Conservation (phyloP, 1,284 basidiomycete genomes). For the Marasmius fiardii region DNA sequence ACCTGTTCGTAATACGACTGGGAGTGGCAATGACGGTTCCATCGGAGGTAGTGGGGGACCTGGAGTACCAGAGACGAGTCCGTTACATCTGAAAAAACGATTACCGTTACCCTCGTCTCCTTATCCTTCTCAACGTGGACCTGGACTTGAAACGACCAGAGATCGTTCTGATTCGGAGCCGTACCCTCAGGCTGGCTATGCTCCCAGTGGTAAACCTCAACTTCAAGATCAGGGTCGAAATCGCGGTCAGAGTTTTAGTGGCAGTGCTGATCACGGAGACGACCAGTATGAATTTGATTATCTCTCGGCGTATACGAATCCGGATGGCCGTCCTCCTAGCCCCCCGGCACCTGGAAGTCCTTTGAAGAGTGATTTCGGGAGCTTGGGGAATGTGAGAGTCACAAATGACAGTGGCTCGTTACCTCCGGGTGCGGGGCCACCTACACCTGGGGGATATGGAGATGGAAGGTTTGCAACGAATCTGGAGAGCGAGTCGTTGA, state of each 20-base stretch:
- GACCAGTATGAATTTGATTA: slow-evolving; percentile 62
- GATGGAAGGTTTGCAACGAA: slow-evolving; percentile 39
- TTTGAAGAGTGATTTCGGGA: slow-evolving; percentile 17
- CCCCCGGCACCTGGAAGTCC: slow-evolving; percentile 11
- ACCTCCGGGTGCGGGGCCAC: slow-evolving; percentile 16
- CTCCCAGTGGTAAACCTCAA: slow-evolving; percentile 10
- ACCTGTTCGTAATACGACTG: slow-evolving; percentile 26
- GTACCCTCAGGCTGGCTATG: not conserved
- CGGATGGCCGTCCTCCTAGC: slow-evolving; percentile 14
- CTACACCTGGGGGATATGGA: slow-evolving; percentile 25
- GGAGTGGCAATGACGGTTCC: slow-evolving; percentile 17
- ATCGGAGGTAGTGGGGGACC: slow-evolving; percentile 2
- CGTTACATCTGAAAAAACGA: slow-evolving; percentile 49
- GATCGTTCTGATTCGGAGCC: slow-evolving; percentile 1
- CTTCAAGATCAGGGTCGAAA: slow-evolving; percentile 18
- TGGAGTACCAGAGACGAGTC: slow-evolving; percentile 38
- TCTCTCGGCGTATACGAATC: slow-evolving; percentile 47
- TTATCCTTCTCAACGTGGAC: slow-evolving; percentile 24
- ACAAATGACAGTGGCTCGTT: slow-evolving; percentile 15
- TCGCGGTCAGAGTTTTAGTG: slow-evolving; percentile 4
- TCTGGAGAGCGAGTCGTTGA: slow-evolving; percentile 25
- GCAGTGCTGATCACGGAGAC: slow-evolving; percentile 21
- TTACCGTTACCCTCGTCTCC: slow-evolving; percentile 39
- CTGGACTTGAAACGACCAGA: slow-evolving; percentile 4
- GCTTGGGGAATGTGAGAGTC: slow-evolving; percentile 21